Conservation (phyloP, 2,329 filamentous ascomycete species). For the Colletotrichum lini region DNA sequence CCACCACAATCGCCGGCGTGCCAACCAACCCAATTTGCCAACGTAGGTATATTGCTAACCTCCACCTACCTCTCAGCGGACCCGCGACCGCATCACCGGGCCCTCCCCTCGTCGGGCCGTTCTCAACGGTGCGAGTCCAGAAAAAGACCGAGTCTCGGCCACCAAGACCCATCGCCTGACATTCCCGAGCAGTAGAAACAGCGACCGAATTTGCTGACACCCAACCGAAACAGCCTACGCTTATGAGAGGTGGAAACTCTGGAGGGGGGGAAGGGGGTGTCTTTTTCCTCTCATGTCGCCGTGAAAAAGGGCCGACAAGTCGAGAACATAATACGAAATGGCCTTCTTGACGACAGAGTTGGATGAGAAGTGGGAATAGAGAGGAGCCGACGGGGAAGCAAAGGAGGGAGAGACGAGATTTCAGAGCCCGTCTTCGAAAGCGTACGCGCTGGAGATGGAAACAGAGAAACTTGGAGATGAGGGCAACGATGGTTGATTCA, state of each 20-base stretch:
- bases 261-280: not conserved
- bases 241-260: not conserved
- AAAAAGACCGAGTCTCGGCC: slow-evolving; percentile 37
- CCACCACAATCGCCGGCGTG: not conserved
- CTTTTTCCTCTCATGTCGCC: not conserved
- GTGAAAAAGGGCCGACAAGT: slow-evolving; percentile 18
- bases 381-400: slow-evolving; percentile 3
- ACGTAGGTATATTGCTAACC: not conserved
- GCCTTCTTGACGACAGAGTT: not conserved
- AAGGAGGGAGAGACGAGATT: not conserved
- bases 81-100: slow-evolving; percentile 16
- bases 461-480: slow-evolving; percentile 4
- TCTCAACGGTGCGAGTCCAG: not conserved
- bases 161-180: slow-evolving; percentile 19
- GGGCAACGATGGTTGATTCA: slow-evolving; percentile 9
- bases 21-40: not conserved
- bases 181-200: not conserved
- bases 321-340: not conserved
- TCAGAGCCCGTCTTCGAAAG: not conserved
- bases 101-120: slow-evolving; percentile 6
- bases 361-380: slow-evolving; percentile 36
- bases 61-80: not conserved
- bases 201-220: slow-evolving; percentile 4
- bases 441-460: not conserved
- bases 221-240: not conserved